Evolutionary conservation across 768 basidiomycete genomes (phyloP), one percentile per base, ranked within the genome.

Genomic region (Dioszegia crocea): DNA sequence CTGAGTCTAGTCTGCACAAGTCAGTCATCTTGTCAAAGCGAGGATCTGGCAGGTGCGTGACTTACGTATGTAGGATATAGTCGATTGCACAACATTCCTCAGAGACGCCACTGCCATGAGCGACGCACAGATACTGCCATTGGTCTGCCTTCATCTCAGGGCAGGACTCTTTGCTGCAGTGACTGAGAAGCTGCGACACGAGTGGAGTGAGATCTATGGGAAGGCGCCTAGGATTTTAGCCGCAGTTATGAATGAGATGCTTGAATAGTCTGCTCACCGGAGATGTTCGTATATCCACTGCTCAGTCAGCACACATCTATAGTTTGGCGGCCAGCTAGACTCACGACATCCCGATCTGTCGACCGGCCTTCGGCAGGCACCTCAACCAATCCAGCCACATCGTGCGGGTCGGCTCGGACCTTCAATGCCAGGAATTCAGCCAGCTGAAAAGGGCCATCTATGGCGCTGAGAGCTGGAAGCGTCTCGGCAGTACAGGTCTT

Each of bases 81-180:
- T 97, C 93, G 41, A 97, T 94, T 3, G 94, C 94, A 74, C 89
- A 93, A 77, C 94, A 99, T 84, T 91, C 89, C 86, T 68, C 68
- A 3, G 61, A 56, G 12, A 40, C 60, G 12, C 59, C 60, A 19
- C 33, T 61, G 2, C 60, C 91, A 77, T 97, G 92, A 0, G 91
- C 93, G 38, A 93, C 91, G 66, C 94, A 98, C 5, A 97, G 79
- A 77, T 96, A 98, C 27, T 90, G 82, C 94, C 94, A 97, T 80
- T 97, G 91, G 56, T 89, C 90, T n/a, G 93, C 92, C 77, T 93
- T 93, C 94, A 99, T 99, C 78, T 94, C 87, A 1, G 92, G 90
- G 80, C 94, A 99, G 10, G 87, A 84, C 33, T 82, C 78, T 38
- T 89, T 84, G 12, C 86, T 89, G 73, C 93, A 98, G 38, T 62